Evolutionary conservation across 2,329 filamentous ascomycete species (phyloP), one percentile per base, ranked within the genome.

Genomic region (Stagonosporopsis rhizophila): DNA sequence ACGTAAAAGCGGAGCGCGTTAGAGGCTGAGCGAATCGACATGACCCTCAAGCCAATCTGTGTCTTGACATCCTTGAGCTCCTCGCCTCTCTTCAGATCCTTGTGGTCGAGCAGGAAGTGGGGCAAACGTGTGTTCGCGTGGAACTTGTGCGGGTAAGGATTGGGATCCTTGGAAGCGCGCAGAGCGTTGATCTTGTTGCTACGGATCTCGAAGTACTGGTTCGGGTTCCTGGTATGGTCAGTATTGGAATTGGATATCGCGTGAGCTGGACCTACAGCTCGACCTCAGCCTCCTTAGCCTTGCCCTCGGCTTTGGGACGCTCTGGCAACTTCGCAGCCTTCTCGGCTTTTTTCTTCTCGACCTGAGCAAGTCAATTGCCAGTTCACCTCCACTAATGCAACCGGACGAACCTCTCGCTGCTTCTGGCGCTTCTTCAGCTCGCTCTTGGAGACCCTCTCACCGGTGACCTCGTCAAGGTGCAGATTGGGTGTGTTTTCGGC

Each of bases 131-230:
- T 92, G 77, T 89, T 90, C 75, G 91, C 87, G 55, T 93, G 83
- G 84, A 96, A 98, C 84, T 89, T 89, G 88, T 99, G 94, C 7
- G 95, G 95, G 79, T 97, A 77, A 4, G 91, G 91, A 73, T 94
- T 90, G 37, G 90, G 90, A 57, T 87, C 80, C 80, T 89, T 87
- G 72, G 85, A 87, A 72, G 88, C 81, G 70, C 89, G 85, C 62
- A 94, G 84, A 70, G 89, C 89, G 77, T 90, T 89, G 81, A 96
- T 87, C 65, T 85, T 85, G 67, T 91, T 87, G 71, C 89, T 96
- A 4, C 51, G 90, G 75, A 98, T 96, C 81, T 99, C 95, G 76
- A 96, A 97, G 83, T 98, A 99, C 88, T 91, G 88, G 86, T 89
- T 72, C 27, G 69, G 46, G 15, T 25, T 28, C 39, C 19, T 20